Evolutionary conservation across 1,284 basidiomycete genomes (phyloP), one percentile per base, ranked within the genome.

Genomic region (Cutaneotrichosporon cavernicola): DNA sequence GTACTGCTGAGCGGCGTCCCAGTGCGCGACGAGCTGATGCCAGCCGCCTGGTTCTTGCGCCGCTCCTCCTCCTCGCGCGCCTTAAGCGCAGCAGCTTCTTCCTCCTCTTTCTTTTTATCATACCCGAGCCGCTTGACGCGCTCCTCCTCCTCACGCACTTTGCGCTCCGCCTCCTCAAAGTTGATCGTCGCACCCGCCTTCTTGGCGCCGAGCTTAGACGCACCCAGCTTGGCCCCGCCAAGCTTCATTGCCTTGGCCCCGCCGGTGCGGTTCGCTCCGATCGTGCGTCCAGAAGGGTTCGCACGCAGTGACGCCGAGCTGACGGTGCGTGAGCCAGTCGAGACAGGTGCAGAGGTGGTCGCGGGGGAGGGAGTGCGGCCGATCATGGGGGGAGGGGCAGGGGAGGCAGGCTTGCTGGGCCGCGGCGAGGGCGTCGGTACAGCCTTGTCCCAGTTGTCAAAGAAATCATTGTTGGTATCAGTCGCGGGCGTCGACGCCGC

Each of bases 381-480:
- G 65, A 80, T 79, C 1, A 74, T 74, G 1, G 74, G 79, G 30
- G 75, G 75, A 30, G 75, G 75, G 11, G 66, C 72, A 21, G 76
- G 64, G 6, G 73, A 63, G 40, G 71, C 50, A 11, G 70, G 59
- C 43, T 68, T 62, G 46, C 73, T 61, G 11, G 69, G 70, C 14
- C 76, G 65, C 14, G 76, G 65, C 21, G 74, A 62, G 21, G 79
- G 65, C 9, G 75, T 64, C 5, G 76, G 70, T 18, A 74, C 69
- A n/a, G 76, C 62, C 76, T 95, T 94, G 70, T 96, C 93, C 93
- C 95, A 98, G 38, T 91, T 90, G 61, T 91, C 89, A 82, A 98
- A 98, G 80, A 98, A 99, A 80, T 98, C 95, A 58, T 92, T 91
- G 16, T 90, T 87, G 11, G 82, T 83, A 51, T 84, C 84, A 16